Conservation (phyloP, 169 alveolate species). For the Cryptosporidium felis region DNA sequence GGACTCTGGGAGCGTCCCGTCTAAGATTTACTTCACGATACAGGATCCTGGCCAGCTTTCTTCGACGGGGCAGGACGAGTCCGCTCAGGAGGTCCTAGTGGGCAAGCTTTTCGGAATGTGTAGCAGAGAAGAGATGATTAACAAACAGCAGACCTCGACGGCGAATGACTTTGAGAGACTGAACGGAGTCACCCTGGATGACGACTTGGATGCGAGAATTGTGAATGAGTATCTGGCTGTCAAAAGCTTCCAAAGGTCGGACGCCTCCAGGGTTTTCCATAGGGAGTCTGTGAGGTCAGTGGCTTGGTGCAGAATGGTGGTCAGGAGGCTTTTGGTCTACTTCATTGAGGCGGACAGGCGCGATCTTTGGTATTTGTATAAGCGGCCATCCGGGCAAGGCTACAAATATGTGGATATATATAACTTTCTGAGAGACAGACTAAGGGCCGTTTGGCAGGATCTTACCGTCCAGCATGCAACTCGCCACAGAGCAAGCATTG, state of each 20-base stretch:
- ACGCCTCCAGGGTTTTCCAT: conserved; percentile 82
- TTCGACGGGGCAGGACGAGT: background rate
- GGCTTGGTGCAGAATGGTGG: conserved; percentile 85
- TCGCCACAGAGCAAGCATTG: conserved; percentile 83
- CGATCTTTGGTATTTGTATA: conserved; percentile 72
- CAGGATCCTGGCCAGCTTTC: conserved; percentile 49
- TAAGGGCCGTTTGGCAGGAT: conserved; percentile 87
- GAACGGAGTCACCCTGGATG: conserved; percentile 67
- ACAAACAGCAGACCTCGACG: conserved; percentile 80
- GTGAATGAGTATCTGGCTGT: conserved; percentile 80
- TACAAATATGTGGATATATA: conserved; percentile 81
- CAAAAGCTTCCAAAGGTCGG: conserved; percentile 85
- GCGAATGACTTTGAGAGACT: conserved; percentile 85
- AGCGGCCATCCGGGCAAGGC: conserved; percentile 55
- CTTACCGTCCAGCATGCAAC: conserved; percentile 85
- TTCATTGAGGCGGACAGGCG: conserved; percentile 81
- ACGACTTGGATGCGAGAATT: conserved; percentile 78
- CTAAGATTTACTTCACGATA: conserved; percentile 10
- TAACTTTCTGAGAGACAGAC: conserved; percentile 83
- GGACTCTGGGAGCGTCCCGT: background rate
- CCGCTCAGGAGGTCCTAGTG: conserved; percentile 56
- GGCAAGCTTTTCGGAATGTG: conserved; percentile 84
- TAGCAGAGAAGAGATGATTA: conserved; percentile 79
- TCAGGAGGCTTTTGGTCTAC: conserved; percentile 78
- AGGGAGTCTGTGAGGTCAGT: conserved; percentile 82